Base-by-base conservation (phyloP, 2,329 filamentous ascomycete species). In the Hypoxylon sp. region DNA sequence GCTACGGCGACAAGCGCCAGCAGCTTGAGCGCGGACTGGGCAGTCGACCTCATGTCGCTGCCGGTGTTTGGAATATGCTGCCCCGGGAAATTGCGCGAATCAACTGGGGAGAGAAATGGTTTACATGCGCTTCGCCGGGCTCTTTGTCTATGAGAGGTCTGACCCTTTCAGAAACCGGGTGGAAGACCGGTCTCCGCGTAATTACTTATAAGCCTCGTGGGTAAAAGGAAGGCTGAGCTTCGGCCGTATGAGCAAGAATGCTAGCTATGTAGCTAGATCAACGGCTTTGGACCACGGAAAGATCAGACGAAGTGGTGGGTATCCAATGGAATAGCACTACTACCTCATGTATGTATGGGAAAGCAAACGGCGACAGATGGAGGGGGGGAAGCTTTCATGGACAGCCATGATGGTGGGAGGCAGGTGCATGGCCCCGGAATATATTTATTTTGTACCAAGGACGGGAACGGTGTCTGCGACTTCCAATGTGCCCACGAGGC, bases 101-200 rank as follows among this genome's bases (percentile, higher is more conserved):
- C 87, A 76, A 46, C 72, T 86, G 25, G 72, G 69, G 20, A 27
- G 81, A 92, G 63, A 91, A 72, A 82, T 65, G 48, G 7, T 60
- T 61, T 61, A 72, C 59, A 62, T 61, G 33, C 59, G 33, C 33
- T 31, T 55, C 54, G 20, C 31, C 37, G 20, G 56, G 30, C 44
- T 59, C 50, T 57, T 51, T 56, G 35, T 68, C 22, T 6, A 25
- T 17, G 30, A 14, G n/a, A 27, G n/a, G 49, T 46, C 25, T 63
- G n/a, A 48, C 44, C 53, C 42, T 50, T 22, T 10, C 54, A 58
- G n/a, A 14, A 61, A 42, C 42, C 17, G 49, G 60, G 22, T 30
- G 13, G 54, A 17, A 25, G 54, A 59, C 33, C 10, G 30, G 48
- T 14, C 22, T 54, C 49, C 27, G 49, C 37, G 20, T 50, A 35